phyloP scores from a whole-genome alignment of 768 basidiomycete genomes.

The Chiua virens region DNA sequence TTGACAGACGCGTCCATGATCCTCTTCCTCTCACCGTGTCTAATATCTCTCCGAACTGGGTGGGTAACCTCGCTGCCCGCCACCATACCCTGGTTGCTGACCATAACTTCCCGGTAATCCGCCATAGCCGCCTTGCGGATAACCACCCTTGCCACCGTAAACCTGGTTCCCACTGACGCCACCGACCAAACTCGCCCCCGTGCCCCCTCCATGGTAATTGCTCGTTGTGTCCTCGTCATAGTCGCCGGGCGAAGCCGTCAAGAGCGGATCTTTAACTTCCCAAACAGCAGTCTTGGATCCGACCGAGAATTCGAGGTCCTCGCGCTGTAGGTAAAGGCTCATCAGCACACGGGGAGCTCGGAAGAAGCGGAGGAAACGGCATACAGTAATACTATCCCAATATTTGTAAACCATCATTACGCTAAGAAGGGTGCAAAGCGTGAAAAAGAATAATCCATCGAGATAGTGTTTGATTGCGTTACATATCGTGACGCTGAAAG shows the following conservation, averaged over 20 bases:
- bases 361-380: conserved; percentile 25
- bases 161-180: conserved; percentile 72
- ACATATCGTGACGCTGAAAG: conserved; percentile 92
- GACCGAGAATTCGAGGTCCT: conserved; percentile 98
- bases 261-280: conserved; percentile 96
- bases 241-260: conserved; percentile 46
- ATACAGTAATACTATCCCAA: conserved; percentile 95
- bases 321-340: conserved; percentile 47
- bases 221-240: conserved; percentile 55
- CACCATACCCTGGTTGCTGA: conserved; percentile 27
- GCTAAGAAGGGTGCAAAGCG: conserved; percentile 88
- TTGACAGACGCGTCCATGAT: conserved; percentile 2
- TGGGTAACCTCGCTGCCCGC: conserved; percentile 41
- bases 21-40: conserved; percentile 14
- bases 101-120: conserved; percentile 14
- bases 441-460: conserved; percentile 97
- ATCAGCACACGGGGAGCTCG: conserved; percentile 7
- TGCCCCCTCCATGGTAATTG: conserved; percentile 49
- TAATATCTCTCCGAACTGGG: conserved; percentile 48
- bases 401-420: conserved; percentile 99
- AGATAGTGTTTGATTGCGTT: conserved; percentile 97
- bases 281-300: conserved; percentile 95
- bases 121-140: conserved; percentile 30
- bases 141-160: conserved; percentile 43
- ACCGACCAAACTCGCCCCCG: conserved; percentile 66